Base-by-base conservation (phyloP, 257 asterid genomes). In the Euphrasia confusa region DNA sequence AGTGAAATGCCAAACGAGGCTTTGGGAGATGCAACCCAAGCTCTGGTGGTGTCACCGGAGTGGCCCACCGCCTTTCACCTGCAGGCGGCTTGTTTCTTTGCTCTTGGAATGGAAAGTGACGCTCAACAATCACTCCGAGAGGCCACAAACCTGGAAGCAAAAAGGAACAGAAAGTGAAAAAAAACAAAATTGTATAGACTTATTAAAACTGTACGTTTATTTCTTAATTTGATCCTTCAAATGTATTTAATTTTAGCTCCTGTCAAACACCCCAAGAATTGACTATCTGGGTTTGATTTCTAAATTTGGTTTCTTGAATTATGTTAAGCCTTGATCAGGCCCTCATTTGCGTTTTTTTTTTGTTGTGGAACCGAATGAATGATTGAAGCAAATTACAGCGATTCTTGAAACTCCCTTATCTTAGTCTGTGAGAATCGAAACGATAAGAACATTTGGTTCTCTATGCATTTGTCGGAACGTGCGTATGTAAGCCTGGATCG, bases 41-140 rank as follows among this genome's bases (percentile, higher is more conserved):
- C 97, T 39, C 83, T 86, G 60, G 88, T 80, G 49, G 80, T 89
- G 26, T 83, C 89, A 33, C 89, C 94, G 1, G 82, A 86, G 14
- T 89, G 97, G 97, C 89, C 87, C 30, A 83, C 87, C 53, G 95
- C 92, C 1, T 73, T 83, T 11, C 77, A 89, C 77, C 85, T 89
- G 33, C 97, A 86, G 77, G 89, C 95, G 53, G 86, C 82, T 67
- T 76, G 95, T 12, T 87, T 82, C 37, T 84, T 80, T 42, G 79
- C 87, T 14, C 76, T 89, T 58, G 80, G 82, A 49, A 82, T 86
- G 89, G 95, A 84, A 64, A 83, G 73, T 17, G 97, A 89, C 65
- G 97, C 88, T 3, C 91, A 89, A 62, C 80, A 86, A 66, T 83
- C 97, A 47, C 87, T 89, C 37, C 80, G 75, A 68, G 95, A 86